A percentile compares a stretch with the other conserved stretches of the same genome.
These are phyloP conservation scores for Apiotrichum domesticum DNA, from an alignment of 1,284 basidiomycete genomes.

Conservation along the genomic window DNA sequence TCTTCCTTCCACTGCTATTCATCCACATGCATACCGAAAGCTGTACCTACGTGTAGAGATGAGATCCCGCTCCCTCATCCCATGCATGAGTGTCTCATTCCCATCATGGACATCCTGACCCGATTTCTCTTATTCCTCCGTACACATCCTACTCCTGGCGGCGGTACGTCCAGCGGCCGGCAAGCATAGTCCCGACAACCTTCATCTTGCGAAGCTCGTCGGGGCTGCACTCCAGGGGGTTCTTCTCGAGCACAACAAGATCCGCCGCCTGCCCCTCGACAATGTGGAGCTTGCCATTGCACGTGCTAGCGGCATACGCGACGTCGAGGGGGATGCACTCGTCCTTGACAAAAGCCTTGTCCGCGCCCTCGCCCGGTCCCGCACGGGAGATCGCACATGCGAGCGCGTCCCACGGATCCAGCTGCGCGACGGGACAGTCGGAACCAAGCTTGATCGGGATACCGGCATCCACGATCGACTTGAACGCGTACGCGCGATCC, in stretches of 20 bases:
- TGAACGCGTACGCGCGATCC: slow-evolving; percentile 33
- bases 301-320: slow-evolving; percentile 21
- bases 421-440: slow-evolving; percentile 35
- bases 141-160: not conserved
- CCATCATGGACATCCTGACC: too few species aligned
- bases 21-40: too few species aligned
- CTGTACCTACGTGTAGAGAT: too few species aligned
- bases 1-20: too few species aligned
- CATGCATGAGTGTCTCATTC: too few species aligned
- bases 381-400: slow-evolving; percentile 29
- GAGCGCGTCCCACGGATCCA: slow-evolving; percentile 40
- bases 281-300: not conserved
- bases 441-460: slow-evolving; percentile 33
- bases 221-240: slow-evolving; percentile 28
- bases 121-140: too few species aligned
- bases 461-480: slow-evolving; percentile 26
- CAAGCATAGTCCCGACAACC: slow-evolving; percentile 34
- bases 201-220: slow-evolving; percentile 28
- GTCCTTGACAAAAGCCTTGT: slow-evolving; percentile 14
- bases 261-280: slow-evolving; percentile 29
- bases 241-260: slow-evolving; percentile 20
- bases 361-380: slow-evolving; percentile 2
- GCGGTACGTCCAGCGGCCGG: slow-evolving; percentile 31
- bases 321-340: slow-evolving; percentile 23
- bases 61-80: too few species aligned